These are phyloP conservation scores for Calonectria montana DNA, from an alignment of 2,329 filamentous ascomycete species.

Conservation along the genomic window DNA sequence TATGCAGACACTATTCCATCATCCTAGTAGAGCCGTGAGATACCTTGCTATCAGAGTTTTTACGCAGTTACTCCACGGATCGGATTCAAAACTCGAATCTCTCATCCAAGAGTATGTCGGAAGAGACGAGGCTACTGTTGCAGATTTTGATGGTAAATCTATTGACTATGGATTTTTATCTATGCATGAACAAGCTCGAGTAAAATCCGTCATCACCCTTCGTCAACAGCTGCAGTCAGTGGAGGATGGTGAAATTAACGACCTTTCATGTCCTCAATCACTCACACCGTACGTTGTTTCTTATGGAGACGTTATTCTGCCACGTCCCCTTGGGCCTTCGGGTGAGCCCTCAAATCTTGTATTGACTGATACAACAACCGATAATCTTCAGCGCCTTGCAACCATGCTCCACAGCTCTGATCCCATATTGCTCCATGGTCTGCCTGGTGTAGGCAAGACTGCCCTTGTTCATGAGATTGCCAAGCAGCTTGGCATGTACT, in stretches of 20 bases:
- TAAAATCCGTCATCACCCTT: conserved; percentile 57
- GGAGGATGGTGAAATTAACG: conserved; percentile 19
- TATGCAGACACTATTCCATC: conserved; percentile 76
- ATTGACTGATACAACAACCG: conserved; percentile 76
- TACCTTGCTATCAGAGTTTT: conserved; percentile 88
- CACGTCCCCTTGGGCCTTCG: conserved; percentile 65
- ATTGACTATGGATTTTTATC: conserved; percentile 84
- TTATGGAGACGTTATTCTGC: conserved; percentile 76
- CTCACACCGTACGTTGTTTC: conserved; percentile 72
- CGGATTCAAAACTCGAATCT: conserved; percentile 81
- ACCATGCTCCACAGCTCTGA: conserved; percentile 72
- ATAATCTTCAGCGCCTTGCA: conserved; percentile 79
- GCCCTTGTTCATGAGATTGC: conserved; percentile 86
- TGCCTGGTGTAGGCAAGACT: conserved; percentile 92
- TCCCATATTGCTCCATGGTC: conserved; percentile 84
- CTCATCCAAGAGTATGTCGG: conserved; percentile 77
- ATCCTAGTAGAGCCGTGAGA: conserved; percentile 70
- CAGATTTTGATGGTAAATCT: conserved; percentile 77
- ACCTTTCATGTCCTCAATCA: conserved; percentile 45
- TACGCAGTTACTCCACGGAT: conserved; percentile 80
- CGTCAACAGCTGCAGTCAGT: conserved; percentile 51
- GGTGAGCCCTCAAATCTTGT: conserved; percentile 66
- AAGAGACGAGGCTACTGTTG: conserved; percentile 69
- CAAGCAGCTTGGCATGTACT: conserved; percentile 79
- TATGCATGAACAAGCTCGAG: conserved; percentile 67